These are phyloP conservation scores for Fonsecaea monophora DNA, from an alignment of 2,329 filamentous ascomycete genomes.

Conservation along the genomic window DNA sequence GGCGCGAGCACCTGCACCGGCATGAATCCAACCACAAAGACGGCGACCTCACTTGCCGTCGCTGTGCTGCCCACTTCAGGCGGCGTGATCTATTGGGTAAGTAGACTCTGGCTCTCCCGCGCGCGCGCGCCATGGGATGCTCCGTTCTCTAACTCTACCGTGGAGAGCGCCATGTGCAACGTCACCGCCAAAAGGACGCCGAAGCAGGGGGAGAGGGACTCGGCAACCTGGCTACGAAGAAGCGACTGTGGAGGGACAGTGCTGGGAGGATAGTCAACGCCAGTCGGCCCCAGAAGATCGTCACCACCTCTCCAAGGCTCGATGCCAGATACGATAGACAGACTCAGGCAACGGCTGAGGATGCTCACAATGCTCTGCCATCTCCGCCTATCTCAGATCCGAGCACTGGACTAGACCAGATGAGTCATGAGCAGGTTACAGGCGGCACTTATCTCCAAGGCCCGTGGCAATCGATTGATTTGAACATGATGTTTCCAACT, in stretches of 20 bases:
- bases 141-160: slow-evolving; percentile 40
- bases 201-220: slow-evolving; percentile 57
- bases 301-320: too few species aligned
- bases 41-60: slow-evolving; percentile 62
- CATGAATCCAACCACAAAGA: slow-evolving; percentile 64
- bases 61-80: slow-evolving; percentile 68
- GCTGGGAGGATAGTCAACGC: slow-evolving; percentile 56
- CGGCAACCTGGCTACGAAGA: slow-evolving; percentile 58
- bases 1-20: slow-evolving; percentile 61
- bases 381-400: too few species aligned
- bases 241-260: slow-evolving; percentile 56
- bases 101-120: slow-evolving; percentile 27
- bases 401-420: too few species aligned
- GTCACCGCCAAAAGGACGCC: slow-evolving; percentile 59
- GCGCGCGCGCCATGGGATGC: slow-evolving; percentile 3
- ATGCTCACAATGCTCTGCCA: too few species aligned
- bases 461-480: too few species aligned
- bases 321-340: too few species aligned
- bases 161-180: slow-evolving; percentile 63
- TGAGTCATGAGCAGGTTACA: too few species aligned
- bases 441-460: too few species aligned
- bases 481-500: too few species aligned
- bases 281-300: too few species aligned
- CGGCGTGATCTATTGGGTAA: slow-evolving; percentile 65
- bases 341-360: too few species aligned